Evolutionary conservation across 352 stramenopile species (phyloP).

Genomic region (Thalassiosira gravida): DNA sequence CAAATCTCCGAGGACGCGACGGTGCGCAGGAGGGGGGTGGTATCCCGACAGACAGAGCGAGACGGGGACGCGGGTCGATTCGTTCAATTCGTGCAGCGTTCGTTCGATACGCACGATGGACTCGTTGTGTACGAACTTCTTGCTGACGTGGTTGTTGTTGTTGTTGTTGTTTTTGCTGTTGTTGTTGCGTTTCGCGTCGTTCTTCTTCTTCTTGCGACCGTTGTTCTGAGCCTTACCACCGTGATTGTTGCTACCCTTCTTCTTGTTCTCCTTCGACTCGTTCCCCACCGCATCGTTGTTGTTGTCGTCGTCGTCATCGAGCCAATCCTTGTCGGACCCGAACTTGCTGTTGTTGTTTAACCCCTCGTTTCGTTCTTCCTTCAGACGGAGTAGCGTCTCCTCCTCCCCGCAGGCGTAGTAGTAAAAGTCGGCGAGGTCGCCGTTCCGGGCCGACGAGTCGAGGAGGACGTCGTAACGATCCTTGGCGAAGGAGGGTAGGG

Average conservation of each 20-base stretch:
- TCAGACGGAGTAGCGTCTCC: constrained; percentile 27
- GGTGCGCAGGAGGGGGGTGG: constrained; percentile 91
- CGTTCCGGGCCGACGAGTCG: constrained; percentile 3
- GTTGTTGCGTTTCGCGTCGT: too few relatives aligned
- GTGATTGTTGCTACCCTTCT: constrained; percentile 14
- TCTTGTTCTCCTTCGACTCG: constrained; percentile 52
- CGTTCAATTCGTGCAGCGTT: constrained; percentile 65
- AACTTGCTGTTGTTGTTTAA: constrained; percentile 17
- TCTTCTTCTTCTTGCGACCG: constrained; percentile 48
- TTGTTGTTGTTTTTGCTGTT: too few relatives aligned
- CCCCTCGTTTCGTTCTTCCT: constrained; percentile 4
- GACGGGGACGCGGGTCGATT: constrained; percentile 55
- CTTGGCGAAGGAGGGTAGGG: constrained; percentile 46
- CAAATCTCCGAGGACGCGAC: constrained; percentile 91
- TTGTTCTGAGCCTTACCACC: too few relatives aligned
- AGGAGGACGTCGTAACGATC: constrained; percentile 42
- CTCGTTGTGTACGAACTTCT: too few relatives aligned
- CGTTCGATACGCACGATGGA: constrained; percentile 49
- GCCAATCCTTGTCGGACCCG: neutral
- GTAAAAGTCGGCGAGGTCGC: constrained; percentile 75
- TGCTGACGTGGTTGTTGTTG: too few relatives aligned
- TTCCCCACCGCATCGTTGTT: neutral
- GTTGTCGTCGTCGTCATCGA: constrained; percentile 4
- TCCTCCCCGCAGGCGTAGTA: constrained; percentile 78
- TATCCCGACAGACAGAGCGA: constrained; percentile 91